phyloP scores from a whole-genome alignment of 805 yeast species.

The Lipomyces orientalis region DNA sequence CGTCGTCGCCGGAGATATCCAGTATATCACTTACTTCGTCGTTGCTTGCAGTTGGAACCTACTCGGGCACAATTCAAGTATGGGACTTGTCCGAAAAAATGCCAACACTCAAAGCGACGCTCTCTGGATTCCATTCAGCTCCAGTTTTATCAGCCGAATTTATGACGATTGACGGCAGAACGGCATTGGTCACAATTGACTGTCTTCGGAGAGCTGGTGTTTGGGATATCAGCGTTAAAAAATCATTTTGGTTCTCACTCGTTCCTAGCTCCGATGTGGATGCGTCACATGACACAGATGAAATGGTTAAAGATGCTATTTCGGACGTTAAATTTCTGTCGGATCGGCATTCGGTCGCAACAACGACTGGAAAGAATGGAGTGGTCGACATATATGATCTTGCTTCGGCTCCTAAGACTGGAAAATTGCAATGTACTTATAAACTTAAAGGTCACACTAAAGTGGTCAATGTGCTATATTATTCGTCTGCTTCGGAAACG shows the following conservation, averaged over 20 bases:
- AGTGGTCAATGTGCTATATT: slow-evolving; percentile 24
- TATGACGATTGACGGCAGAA: slow-evolving; percentile 34
- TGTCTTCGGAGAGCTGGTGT: slow-evolving; percentile 30
- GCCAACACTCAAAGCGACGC: slow-evolving; percentile 5
- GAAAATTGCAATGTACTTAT: slow-evolving; percentile 8
- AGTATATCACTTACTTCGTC: slow-evolving; percentile 9
- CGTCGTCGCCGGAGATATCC: slow-evolving; percentile 16
- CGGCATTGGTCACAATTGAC: slow-evolving; percentile 23
- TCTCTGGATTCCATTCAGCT: slow-evolving; percentile 16
- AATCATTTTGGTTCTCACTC: not conserved
- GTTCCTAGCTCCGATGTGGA: not conserved
- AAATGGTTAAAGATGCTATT: slow-evolving; percentile 17
- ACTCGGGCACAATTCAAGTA: slow-evolving; percentile 17
- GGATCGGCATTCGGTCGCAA: slow-evolving; percentile 12
- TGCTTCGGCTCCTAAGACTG: not conserved
- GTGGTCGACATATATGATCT: slow-evolving; percentile 25
- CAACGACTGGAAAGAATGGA: slow-evolving; percentile 20
- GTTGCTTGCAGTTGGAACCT: slow-evolving; percentile 23
- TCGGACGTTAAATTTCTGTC: slow-evolving; percentile 19
- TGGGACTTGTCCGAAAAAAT: slow-evolving; percentile 7
- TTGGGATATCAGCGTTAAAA: slow-evolving; percentile 17
- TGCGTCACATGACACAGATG: slow-evolving; percentile 2
- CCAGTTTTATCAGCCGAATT: slow-evolving; percentile 28
- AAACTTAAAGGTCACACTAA: slow-evolving; percentile 23
- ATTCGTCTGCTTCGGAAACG: not conserved